These are phyloP conservation scores for Beta macrorhiza DNA, from an alignment of 179 eudicot species.

Conservation along the genomic window DNA sequence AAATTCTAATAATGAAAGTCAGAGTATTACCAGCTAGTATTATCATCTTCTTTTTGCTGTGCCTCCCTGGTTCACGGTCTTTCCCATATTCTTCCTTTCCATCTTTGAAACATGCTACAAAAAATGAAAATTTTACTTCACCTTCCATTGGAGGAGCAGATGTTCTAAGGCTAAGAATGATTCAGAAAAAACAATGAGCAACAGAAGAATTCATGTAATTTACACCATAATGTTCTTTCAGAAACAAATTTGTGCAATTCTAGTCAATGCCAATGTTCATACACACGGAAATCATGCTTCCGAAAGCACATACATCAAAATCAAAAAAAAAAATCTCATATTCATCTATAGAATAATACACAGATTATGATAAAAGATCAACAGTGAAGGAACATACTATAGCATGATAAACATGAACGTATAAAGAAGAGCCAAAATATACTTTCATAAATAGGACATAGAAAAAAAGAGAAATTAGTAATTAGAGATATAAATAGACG, in stretches of 20 bases:
- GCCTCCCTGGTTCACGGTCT: conserved; percentile 44
- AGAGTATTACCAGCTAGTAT: conserved; percentile 49
- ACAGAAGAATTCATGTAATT: neutral
- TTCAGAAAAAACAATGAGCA: neutral
- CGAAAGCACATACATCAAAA: too few relatives aligned
- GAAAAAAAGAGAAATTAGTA: too few relatives aligned
- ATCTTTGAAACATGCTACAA: conserved; percentile 60
- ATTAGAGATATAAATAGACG: neutral
- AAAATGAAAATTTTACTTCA: conserved; percentile 4
- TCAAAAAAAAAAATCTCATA: too few relatives aligned
- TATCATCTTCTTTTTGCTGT: conserved; percentile 35
- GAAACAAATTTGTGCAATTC: neutral
- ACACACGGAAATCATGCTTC: neutral
- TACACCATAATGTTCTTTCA: neutral
- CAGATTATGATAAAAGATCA: too few relatives aligned
- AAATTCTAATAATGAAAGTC: neutral
- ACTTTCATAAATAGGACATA: too few relatives aligned
- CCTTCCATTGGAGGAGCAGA: neutral
- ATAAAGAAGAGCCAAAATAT: too few relatives aligned
- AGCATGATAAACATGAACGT: too few relatives aligned
- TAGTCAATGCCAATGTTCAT: neutral
- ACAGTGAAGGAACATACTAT: too few relatives aligned
- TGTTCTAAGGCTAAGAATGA: neutral
- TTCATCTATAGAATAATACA: too few relatives aligned
- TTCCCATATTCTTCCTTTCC: conserved; percentile 50